Evolutionary conservation across 176 grass and related monocot species (phyloP).

Genomic region (Juncus inflexus): DNA sequence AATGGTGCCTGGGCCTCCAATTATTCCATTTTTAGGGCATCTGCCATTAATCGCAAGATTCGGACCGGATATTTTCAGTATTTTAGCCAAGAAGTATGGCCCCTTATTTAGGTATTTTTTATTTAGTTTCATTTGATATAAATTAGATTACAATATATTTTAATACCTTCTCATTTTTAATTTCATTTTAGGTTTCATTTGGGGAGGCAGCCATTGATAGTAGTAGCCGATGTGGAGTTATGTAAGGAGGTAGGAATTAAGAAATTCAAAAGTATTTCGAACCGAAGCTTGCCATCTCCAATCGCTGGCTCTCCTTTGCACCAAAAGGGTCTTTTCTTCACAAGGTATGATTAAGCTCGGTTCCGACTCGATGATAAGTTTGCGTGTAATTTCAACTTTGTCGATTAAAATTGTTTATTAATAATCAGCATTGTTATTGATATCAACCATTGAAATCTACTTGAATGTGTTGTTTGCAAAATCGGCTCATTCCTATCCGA

Average conservation of each 20-base stretch:
- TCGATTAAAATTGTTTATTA: too few relatives aligned
- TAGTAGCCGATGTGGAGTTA: slow-evolving; percentile 65
- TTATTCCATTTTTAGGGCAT: slow-evolving; percentile 54
- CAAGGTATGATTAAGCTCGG: slow-evolving; percentile 16
- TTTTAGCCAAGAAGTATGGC: slow-evolving; percentile 64
- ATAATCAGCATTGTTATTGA: too few relatives aligned
- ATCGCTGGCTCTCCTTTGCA: slow-evolving; percentile 44
- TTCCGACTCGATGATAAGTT: background rate
- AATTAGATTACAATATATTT: background rate
- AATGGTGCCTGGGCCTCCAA: slow-evolving; percentile 70
- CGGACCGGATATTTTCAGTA: slow-evolving; percentile 60
- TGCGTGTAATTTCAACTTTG: slow-evolving; percentile 11
- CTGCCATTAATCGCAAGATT: slow-evolving; percentile 59
- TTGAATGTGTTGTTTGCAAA: too few relatives aligned
- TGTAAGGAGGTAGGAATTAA: slow-evolving; percentile 57
- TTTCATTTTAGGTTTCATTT: slow-evolving; percentile 51
- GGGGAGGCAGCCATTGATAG: slow-evolving; percentile 70
- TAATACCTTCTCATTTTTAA: background rate
- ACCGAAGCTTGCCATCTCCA: slow-evolving; percentile 65
- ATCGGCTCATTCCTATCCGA: too few relatives aligned
- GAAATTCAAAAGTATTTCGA: slow-evolving; percentile 67
- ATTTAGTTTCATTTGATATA: background rate
- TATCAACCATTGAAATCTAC: too few relatives aligned
- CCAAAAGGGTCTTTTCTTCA: slow-evolving; percentile 59
- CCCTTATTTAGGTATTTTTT: slow-evolving; percentile 69